Percentiles rank a stretch among this genome's conserved stretches.
Conservation (phyloP, 2,329 filamentous ascomycete species). For the Ophiognomonia clavigignenti-juglandacearum region DNA sequence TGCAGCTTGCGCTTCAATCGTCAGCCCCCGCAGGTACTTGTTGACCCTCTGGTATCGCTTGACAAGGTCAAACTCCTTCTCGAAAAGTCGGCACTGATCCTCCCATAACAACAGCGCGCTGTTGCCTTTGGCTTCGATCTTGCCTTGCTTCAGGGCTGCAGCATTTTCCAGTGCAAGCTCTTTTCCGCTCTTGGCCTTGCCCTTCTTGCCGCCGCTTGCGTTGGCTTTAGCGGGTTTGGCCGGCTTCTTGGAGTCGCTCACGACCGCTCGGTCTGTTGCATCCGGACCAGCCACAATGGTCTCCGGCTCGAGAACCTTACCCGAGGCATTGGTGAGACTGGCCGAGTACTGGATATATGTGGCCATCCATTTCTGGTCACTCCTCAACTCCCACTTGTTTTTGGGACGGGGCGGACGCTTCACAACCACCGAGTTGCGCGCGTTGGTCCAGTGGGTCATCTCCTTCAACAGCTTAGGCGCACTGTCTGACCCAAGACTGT, state of each 20-base stretch:
- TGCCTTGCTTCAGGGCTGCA: conserved; percentile 30
- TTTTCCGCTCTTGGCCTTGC: conserved; percentile 26
- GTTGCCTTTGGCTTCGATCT: conserved; percentile 23
- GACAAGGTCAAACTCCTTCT: conserved; percentile 36
- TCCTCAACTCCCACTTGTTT: conserved; percentile 31
- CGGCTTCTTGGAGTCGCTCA: conserved; percentile 21
- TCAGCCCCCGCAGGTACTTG: conserved; percentile 40
- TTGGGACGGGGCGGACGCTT: conserved; percentile 25
- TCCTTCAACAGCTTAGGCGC: conserved; percentile 39
- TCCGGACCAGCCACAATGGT: conserved; percentile 45
- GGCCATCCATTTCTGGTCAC: conserved; percentile 61
- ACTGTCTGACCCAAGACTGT: conserved; percentile 19
- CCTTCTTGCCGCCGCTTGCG: conserved; percentile 20
- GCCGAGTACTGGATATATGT: conserved; percentile 66
- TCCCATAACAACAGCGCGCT: conserved; percentile 39
- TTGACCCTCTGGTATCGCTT: conserved; percentile 43
- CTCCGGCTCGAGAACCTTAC: conserved; percentile 60
- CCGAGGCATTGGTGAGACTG: conserved; percentile 60
- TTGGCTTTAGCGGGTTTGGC: conserved; percentile 7
- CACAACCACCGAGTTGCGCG: conserved; percentile 43
- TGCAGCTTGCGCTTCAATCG: conserved; percentile 24
- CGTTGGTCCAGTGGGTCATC: conserved; percentile 58
- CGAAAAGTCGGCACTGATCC: conserved; percentile 37
- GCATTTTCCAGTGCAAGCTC: conserved; percentile 32
- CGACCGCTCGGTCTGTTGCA: conserved; percentile 16